Conservation (phyloP, 768 basidiomycete genomes). For the Rhodotorula babjevae region DNA sequence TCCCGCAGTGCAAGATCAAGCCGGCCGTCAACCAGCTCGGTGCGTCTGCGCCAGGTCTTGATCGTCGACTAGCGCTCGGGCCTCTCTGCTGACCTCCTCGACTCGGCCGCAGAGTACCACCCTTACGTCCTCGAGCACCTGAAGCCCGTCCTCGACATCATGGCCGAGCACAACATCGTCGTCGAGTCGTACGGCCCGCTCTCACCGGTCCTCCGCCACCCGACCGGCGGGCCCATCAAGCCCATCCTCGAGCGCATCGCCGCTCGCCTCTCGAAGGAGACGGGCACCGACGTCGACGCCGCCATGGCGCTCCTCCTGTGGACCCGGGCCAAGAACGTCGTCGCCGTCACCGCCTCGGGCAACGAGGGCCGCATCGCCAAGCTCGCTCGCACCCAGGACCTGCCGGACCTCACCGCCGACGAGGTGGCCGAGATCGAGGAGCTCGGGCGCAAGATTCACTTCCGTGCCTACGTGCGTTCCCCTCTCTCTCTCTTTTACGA, state of each 20-base stretch:
- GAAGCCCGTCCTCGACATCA: constrained; percentile 42
- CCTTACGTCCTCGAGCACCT: constrained; percentile 45
- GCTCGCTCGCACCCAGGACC: constrained; percentile 33
- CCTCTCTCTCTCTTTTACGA: background rate
- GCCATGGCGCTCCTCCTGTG: constrained; percentile 44
- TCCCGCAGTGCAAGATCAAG: constrained; percentile 44
- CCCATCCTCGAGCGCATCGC: constrained; percentile 44
- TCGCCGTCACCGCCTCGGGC: constrained; percentile 42
- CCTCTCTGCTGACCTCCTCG: constrained; percentile 18
- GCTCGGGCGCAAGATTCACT: constrained; percentile 45
- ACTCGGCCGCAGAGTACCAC: constrained; percentile 42
- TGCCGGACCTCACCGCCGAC: constrained; percentile 42
- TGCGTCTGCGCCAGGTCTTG: constrained; percentile 11
- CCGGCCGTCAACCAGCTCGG: constrained; percentile 45
- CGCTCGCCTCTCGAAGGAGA: constrained; percentile 36
- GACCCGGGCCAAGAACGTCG: constrained; percentile 43
- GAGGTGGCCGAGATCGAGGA: constrained; percentile 47
- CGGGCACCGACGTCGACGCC: constrained; percentile 39
- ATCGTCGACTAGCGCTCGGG: too few relatives aligned
- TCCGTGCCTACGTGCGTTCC: constrained; percentile 23
- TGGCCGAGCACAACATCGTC: constrained; percentile 44
- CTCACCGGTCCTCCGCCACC: constrained; percentile 43
- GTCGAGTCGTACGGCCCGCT: constrained; percentile 45
- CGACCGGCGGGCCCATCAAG: constrained; percentile 41
- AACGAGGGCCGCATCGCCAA: constrained; percentile 43